Evolutionary conservation across 768 basidiomycete genomes (phyloP).

Genomic region (Pleurotus djamor): DNA sequence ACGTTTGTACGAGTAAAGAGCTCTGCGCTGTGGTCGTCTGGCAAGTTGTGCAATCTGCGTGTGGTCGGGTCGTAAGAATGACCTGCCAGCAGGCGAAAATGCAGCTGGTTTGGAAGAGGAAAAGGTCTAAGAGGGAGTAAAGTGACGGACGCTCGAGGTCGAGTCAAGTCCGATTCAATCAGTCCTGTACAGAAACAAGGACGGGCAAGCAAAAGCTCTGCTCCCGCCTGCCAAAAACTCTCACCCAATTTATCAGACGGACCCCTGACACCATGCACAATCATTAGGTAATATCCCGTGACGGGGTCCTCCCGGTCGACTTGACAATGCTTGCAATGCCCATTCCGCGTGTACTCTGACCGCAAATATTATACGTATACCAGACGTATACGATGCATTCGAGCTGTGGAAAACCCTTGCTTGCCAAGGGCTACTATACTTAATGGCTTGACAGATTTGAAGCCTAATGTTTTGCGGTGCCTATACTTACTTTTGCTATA

Average conservation of each 20-base stretch:
- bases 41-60: conserved; percentile 34
- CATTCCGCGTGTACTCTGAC: too few relatives aligned
- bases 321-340: conserved; percentile 1
- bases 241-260: conserved; percentile 3
- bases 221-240: not conserved
- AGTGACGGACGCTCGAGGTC: conserved; percentile 5
- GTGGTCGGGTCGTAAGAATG: conserved; percentile 81
- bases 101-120: conserved; percentile 44
- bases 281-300: not conserved
- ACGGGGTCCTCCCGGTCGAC: conserved; percentile 1
- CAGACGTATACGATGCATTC: too few relatives aligned
- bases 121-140: conserved; percentile 37
- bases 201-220: not conserved
- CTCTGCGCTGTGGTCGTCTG: not conserved
- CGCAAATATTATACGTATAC: too few relatives aligned
- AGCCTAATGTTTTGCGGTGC: too few relatives aligned
- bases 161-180: conserved; percentile 4
- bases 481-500: too few relatives aligned
- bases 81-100: conserved; percentile 90
- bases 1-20: too few relatives aligned
- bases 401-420: too few relatives aligned
- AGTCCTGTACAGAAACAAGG: conserved; percentile 9
- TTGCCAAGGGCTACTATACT: too few relatives aligned
- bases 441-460: too few relatives aligned
- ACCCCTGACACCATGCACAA: not conserved